Evolutionary conservation across 805 yeast species (phyloP).

Genomic region (Schwanniomyces polymorphus): DNA sequence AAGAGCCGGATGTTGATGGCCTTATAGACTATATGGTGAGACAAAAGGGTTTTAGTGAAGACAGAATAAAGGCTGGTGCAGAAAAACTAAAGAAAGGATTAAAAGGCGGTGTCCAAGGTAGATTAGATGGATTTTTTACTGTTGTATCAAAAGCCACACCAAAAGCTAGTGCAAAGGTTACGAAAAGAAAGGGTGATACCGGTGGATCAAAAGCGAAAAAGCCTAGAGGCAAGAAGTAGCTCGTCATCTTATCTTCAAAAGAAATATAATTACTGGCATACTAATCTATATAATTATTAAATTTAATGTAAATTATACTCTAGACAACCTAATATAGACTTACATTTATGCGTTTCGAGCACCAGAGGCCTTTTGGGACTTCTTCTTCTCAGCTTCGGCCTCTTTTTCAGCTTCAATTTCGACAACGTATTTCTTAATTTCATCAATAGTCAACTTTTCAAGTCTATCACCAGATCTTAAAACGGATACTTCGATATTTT

Average conservation of each 20-base stretch:
- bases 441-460: constrained; percentile 63
- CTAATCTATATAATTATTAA: not conserved
- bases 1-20: constrained; percentile 83
- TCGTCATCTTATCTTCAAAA: too few species aligned
- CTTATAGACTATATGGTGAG: constrained; percentile 78
- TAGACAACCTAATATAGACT: not conserved
- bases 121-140: constrained; percentile 89
- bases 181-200: constrained; percentile 31
- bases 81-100: constrained; percentile 80
- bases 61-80: constrained; percentile 84
- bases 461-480: constrained; percentile 69
- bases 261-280: too few species aligned
- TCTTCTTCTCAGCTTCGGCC: constrained; percentile 77
- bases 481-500: constrained; percentile 90
- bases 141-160: constrained; percentile 54
- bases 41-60: constrained; percentile 91
- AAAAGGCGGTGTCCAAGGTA: constrained; percentile 84
- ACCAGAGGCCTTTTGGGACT: constrained; percentile 23
- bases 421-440: constrained; percentile 71
- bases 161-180: constrained; percentile 25
- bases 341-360: not conserved
- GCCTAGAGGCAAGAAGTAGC: constrained; percentile 20
- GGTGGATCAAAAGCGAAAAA: constrained; percentile 30
- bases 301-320: not conserved
- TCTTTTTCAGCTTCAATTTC: constrained; percentile 87